Conservation (phyloP, 768 basidiomycete genomes). For the Hebeloma cylindrosporum region DNA sequence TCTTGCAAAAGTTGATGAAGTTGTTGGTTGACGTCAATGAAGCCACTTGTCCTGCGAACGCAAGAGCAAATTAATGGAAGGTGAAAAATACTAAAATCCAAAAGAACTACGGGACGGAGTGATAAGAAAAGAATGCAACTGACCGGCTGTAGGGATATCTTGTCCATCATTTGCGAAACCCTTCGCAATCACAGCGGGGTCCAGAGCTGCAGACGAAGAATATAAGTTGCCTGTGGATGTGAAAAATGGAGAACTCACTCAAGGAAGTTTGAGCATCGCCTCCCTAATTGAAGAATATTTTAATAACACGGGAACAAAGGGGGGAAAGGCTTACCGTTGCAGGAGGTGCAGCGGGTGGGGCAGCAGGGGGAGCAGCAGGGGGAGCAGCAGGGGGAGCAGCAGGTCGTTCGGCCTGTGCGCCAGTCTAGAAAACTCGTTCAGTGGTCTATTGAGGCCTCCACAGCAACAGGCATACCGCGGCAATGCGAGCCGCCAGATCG, state of each 20-base stretch:
- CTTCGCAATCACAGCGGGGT: conserved; percentile 43
- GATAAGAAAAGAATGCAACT: conserved; percentile 2
- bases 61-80: background rate
- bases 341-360: background rate
- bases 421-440: conserved; percentile 15
- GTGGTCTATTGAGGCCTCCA: background rate
- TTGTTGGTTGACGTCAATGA: conserved; percentile 63
- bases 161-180: conserved; percentile 55
- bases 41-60: conserved; percentile 44
- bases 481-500: conserved; percentile 48
- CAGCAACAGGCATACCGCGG: conserved; percentile 33
- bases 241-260: conserved; percentile 22
- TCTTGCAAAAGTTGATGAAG: conserved; percentile 61
- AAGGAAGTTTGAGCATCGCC: conserved; percentile 37
- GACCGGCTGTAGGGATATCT: conserved; percentile 38
- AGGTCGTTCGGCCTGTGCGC: conserved; percentile 9
- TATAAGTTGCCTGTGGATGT: background rate
- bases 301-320: no score
- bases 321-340: conserved; percentile 1
- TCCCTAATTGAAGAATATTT: no score
- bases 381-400: conserved; percentile 2
- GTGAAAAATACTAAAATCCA: background rate
- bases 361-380: conserved; percentile 1
- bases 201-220: conserved; percentile 35
- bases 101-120: no score